Base-by-base conservation (phyloP, 2,329 filamentous ascomycete genomes). In the Calonectria montana region DNA sequence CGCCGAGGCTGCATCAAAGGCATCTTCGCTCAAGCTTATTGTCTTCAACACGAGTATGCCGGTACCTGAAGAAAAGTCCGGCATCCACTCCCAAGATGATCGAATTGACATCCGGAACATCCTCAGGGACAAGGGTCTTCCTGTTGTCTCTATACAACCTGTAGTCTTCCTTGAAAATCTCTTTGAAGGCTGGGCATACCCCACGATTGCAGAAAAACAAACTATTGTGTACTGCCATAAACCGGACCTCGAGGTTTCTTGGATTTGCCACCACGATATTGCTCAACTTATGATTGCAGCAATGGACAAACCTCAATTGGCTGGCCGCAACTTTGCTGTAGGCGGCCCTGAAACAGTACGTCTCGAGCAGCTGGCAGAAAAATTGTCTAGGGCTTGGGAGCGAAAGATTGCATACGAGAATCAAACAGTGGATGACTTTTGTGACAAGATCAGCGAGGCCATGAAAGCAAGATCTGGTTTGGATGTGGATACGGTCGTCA, bases 161-260 rank as follows among this genome's bases (percentile, higher is more conserved):
- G 53, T 59, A 2, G 53, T 59, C 6, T 59, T 59, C n/a, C 35
- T 59, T 15, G 53, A 59, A 27, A 59, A 59, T 15, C 31, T 59
- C 3, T 59, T 59, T 41, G 53, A 59, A 16, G 53, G 53, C 7
- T 59, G 53, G 53, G 53, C 53, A 8, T 59, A 59, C 25, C 53
- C 53, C 2, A 13, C 53, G 4, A 59, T 69, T 48, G 65, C 70
- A 35, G 64, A 66, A 37, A 47, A 72, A 12, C 76, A 82, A 13
- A 83, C 80, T 0, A 73, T 85, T 29, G 79, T 83, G 2, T 84
- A 85, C 73, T 85, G 83, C 74, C 83, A 84, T 77, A 83, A 83
- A 63, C 81, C 82, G 0, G 70, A 75, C 6, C 79, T 85, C 7
- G 76, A 80, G 25, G 83, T 83, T 2, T 82, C 80, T 1, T 85